Evolutionary conservation across 1,284 basidiomycete genomes (phyloP).

Genomic region (Cryptococcus sp.): DNA sequence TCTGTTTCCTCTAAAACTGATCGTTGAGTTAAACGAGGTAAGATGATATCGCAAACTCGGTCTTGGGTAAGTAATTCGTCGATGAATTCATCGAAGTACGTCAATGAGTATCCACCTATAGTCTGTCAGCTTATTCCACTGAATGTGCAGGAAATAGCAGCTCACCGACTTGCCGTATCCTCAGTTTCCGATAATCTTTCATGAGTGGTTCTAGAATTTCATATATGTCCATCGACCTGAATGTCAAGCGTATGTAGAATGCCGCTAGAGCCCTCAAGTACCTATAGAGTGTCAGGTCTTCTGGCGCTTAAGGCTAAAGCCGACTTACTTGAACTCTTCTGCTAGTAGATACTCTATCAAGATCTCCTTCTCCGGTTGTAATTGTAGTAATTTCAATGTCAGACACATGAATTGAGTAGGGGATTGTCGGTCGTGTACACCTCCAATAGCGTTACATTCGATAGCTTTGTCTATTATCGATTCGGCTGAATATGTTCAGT

Average conservation of each 20-base stretch:
- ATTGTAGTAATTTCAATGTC: slow-evolving; percentile 87
- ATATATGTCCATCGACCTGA: slow-evolving; percentile 81
- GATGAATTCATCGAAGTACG: slow-evolving; percentile 89
- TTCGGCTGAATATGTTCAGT: slow-evolving; percentile 58
- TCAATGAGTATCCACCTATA: slow-evolving; percentile 72
- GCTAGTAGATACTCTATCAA: slow-evolving; percentile 88
- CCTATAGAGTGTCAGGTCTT: slow-evolving; percentile 48
- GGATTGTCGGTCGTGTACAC: slow-evolving; percentile 81
- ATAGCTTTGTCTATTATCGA: slow-evolving; percentile 89
- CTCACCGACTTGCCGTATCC: slow-evolving; percentile 72
- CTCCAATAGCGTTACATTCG: slow-evolving; percentile 76
- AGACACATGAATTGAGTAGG: slow-evolving; percentile 90
- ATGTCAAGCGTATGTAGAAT: slow-evolving; percentile 93
- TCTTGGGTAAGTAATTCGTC: slow-evolving; percentile 81
- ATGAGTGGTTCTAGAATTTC: slow-evolving; percentile 89
- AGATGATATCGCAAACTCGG: slow-evolving; percentile 91
- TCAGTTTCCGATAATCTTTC: slow-evolving; percentile 87
- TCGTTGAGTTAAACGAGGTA: slow-evolving; percentile 83
- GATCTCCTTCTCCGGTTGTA: slow-evolving; percentile 96
- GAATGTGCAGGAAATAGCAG: neutral
- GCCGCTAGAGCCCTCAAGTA: slow-evolving; percentile 90
- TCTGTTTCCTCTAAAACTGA: slow-evolving; percentile 85
- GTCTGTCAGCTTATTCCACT: neutral
- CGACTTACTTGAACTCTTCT: slow-evolving; percentile 91
- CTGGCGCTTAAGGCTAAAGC: neutral